Evolutionary conservation across 306 rosid genomes (phyloP), one percentile per base, ranked within the genome.

Genomic region (Ammopiptanthus mongolicus): DNA sequence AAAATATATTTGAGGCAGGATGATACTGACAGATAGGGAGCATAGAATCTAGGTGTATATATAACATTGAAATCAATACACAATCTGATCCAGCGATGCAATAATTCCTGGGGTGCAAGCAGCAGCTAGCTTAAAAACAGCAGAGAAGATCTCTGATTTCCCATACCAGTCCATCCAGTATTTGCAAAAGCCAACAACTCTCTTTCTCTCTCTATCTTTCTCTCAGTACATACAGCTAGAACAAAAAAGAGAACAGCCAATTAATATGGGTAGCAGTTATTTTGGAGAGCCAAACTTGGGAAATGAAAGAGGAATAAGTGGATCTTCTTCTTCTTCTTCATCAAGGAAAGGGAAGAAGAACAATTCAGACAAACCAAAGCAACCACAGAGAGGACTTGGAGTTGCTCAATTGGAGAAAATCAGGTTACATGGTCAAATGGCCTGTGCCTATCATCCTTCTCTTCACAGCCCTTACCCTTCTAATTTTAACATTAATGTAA

Each of bases 331-430:
- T 5, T 78, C 91, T 0, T 81, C 90, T 0, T 77, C 88, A 36
- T 51, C 93, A 60, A 87, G 91, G 68, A 95, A 89, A 84, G 86
- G 91, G 41, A 82, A 86, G 89, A 95, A 88, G 77, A 80, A 70
- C 62, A 87, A 77, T 76, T 71, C 92, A 9, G 91, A 88, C 4
- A 94, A 91, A 74, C 92, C 98, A 17, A 95, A 91, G 65, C 98
- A 91, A 76, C 98, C 98, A 7, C 98, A 95, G 76, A 90, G 98
- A 87, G 98, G 98, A 14, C 93, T 95, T 58, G 98, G 98, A 1
- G 97, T 95, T 69, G 98, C 98, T 84, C 98, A 95, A 50, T 84
- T 95, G 42, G 98, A 95, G 88, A 95, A 95, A 87, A 91, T 95
- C 87, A 95, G 98, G 87, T 86, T 95, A 78, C 97, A 91, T 71